Evolutionary conservation across 192 early-diverging fungal genomes (phyloP).

Genomic region (Rhizophlyctis rosea): DNA sequence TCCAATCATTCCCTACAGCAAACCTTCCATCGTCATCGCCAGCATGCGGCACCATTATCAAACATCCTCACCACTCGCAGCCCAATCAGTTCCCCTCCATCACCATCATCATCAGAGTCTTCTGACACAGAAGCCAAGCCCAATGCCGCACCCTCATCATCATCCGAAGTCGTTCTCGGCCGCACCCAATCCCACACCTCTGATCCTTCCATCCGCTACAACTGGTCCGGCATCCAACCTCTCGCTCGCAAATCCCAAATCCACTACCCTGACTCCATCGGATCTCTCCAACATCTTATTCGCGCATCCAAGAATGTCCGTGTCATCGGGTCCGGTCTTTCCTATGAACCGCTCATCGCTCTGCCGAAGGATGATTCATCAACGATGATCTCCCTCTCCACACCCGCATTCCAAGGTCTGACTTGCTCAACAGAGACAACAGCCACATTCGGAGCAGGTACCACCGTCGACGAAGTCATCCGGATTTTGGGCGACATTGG

Average conservation of each 20-base stretch:
- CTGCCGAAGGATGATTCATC: conserved; percentile 8
- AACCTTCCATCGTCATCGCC: too few relatives aligned
- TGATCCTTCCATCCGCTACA: conserved; percentile 7
- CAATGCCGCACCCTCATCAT: too few relatives aligned
- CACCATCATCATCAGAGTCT: too few relatives aligned
- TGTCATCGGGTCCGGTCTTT: conserved; percentile 20
- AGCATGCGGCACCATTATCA: too few relatives aligned
- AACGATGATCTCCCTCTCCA: conserved; percentile 23
- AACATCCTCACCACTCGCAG: too few relatives aligned
- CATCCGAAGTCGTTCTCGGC: conserved; percentile 7
- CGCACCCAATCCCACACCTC: not conserved
- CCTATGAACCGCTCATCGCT: conserved; percentile 20
- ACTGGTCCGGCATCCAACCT: conserved; percentile 25
- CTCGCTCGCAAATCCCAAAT: conserved; percentile 18
- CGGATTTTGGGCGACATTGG: conserved; percentile 17
- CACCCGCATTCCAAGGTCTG: conserved; percentile 18
- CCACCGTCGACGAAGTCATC: conserved; percentile 26
- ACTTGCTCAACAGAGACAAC: not conserved
- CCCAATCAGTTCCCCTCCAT: too few relatives aligned
- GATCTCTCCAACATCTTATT: conserved; percentile 10
- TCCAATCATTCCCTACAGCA: too few relatives aligned
- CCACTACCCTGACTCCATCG: conserved; percentile 10
- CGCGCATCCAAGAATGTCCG: not conserved
- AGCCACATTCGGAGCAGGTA: conserved; percentile 30
- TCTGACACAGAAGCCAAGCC: too few relatives aligned